Base-by-base conservation (phyloP, 805 yeast species). In the Starmerella apis region DNA sequence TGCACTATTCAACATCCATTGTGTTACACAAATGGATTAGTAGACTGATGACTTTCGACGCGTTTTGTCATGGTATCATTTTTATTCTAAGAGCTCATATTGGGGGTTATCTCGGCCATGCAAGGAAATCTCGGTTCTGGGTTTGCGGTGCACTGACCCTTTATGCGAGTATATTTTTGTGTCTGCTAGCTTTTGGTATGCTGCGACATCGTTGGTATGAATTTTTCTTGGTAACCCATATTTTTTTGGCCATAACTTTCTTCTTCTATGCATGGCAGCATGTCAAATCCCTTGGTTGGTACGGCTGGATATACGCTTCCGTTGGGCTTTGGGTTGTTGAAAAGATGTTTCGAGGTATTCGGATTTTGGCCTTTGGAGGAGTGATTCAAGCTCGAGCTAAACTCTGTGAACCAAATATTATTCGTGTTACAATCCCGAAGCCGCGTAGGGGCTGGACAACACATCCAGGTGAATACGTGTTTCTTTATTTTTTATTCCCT, bases 401-500 rank as follows among this genome's bases (percentile, higher is more conserved):
- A n/a, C 19, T 47, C 7, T 16, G 19, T 14, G 45, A 31, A 24
- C 16, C 27, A 11, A 47, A 50, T 13, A 31, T 47, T 3, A 19
- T 50, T 19, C 38, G 48, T n/a, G 19, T 50, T 9, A 27, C 32
- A 5, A 31, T 49, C 6, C 52, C 52, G 7, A 49, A 49, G 39
- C 42, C 41, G 9, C 38, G 30, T 4, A 19, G 16, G n/a, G 33
- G 37, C 2, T 37, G 44, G 48, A 43, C 25, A 4, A 30, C 43
- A 20, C 19, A 24, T n/a, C 53, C 53, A 5, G 50, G 47, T 1
- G 50, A 50, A 41, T 50, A 50, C 16, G 27, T 35, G 4, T 48
- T 48, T 24, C 13, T 48, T 20, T 51, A 46, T 46, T 45, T 55
- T 63, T 53, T 79, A 50, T 68, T 75, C 39, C 70, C 74, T 18